These are phyloP conservation scores for Geotrichum siamense DNA, from an alignment of 1,139 yeast species.

Conservation along the genomic window DNA sequence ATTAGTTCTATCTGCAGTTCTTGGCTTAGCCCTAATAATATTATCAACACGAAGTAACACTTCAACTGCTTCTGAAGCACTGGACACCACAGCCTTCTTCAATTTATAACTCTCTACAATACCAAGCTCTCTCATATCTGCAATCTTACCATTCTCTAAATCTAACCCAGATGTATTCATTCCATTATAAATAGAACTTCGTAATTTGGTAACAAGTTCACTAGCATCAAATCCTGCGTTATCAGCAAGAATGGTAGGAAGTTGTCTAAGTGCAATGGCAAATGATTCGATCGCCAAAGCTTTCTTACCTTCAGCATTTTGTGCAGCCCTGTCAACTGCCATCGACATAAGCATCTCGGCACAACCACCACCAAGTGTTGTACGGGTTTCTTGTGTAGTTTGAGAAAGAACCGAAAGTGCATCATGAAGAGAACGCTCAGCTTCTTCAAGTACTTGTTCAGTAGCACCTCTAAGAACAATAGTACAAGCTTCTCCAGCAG, in stretches of 20 bases:
- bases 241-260: constrained; percentile 92
- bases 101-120: constrained; percentile 87
- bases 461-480: constrained; percentile 96
- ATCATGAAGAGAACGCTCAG: constrained; percentile 95
- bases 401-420: constrained; percentile 93
- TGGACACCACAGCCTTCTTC: constrained; percentile 89
- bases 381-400: constrained; percentile 89
- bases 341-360: constrained; percentile 97
- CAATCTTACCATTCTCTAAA: constrained; percentile 71
- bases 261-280: constrained; percentile 87
- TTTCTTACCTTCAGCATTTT: constrained; percentile 88
- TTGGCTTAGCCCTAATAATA: constrained; percentile 91
- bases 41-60: constrained; percentile 91
- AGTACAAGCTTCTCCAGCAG: constrained; percentile 95
- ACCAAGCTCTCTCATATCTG: constrained; percentile 92
- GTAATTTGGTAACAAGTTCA: constrained; percentile 81
- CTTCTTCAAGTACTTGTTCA: constrained; percentile 91
- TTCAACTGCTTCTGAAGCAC: constrained; percentile 97
- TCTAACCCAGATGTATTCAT: constrained; percentile 88
- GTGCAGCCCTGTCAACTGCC: constrained; percentile 94
- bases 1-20: constrained; percentile 87
- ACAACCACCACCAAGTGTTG: constrained; percentile 96
- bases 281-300: constrained; percentile 92
- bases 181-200: constrained; percentile 91
- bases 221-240: constrained; percentile 96